Evolutionary conservation across 106 monocot species (phyloP).

Genomic region (Cymbidium sinense): DNA sequence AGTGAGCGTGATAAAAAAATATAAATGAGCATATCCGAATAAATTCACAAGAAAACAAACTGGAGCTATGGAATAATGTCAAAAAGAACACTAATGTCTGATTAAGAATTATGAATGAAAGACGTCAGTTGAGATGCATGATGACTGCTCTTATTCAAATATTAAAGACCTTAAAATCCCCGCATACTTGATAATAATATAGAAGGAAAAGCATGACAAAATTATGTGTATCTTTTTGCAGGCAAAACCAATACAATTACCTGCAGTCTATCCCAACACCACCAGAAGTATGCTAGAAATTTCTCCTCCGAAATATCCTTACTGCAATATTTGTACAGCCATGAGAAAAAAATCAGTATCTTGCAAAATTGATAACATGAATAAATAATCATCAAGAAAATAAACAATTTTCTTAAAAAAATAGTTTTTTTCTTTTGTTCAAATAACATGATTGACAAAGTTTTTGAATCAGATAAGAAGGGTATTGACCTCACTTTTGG

Average conservation of each 20-base stretch:
- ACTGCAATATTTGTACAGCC: constrained; percentile 23
- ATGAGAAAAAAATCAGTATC: neutral
- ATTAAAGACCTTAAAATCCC: neutral
- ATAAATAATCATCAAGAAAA: neutral
- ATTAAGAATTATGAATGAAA: neutral
- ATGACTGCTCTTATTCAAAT: neutral
- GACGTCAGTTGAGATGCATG: too few species aligned
- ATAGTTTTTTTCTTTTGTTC: neutral
- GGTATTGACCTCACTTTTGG: too few species aligned
- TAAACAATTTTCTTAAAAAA: neutral
- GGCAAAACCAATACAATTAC: constrained; percentile 24
- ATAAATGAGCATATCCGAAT: neutral
- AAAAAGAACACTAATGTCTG: neutral
- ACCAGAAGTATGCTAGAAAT: constrained; percentile 88
- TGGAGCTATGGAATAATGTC: neutral
- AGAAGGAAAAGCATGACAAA: neutral
- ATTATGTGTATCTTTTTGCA: neutral
- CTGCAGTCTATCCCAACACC: constrained; percentile 85
- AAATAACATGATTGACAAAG: too few species aligned
- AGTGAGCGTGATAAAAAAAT: neutral
- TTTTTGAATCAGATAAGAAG: too few species aligned
- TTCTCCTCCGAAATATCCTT: constrained; percentile 80
- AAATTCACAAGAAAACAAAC: too few species aligned
- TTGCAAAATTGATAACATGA: neutral
- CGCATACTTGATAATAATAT: neutral